Conservation (phyloP, 208 protist genomes). For the Leishmania mexicana region DNA sequence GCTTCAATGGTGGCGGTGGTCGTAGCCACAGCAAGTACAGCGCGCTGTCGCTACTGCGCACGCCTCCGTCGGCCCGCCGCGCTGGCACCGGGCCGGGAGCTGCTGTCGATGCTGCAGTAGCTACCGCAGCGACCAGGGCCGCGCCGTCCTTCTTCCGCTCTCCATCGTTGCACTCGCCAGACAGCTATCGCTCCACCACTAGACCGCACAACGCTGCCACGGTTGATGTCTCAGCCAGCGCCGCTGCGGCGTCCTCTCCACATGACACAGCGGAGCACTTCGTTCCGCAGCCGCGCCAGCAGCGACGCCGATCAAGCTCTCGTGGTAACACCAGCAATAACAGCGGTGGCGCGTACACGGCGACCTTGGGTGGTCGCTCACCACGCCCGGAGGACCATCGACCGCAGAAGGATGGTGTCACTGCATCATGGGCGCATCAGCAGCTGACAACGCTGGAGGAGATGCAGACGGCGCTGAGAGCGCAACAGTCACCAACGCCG, state of each 20-base stretch:
- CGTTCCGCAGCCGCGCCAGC: constrained; percentile 2
- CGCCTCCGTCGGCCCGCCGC: constrained; percentile 23
- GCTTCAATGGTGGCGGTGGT: neutral
- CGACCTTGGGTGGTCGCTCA: neutral
- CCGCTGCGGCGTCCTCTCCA: neutral
- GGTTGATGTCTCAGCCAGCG: neutral
- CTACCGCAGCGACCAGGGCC: neutral
- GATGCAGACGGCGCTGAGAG: constrained; percentile 28
- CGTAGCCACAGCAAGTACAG: constrained; percentile 31
- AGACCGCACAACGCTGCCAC: constrained; percentile 13
- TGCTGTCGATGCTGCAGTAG: neutral
- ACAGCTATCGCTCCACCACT: constrained; percentile 25
- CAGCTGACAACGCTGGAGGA: constrained; percentile 27
- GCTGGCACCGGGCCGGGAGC: neutral
- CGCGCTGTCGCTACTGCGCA: constrained; percentile 18
- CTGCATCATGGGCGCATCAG: constrained; percentile 24
- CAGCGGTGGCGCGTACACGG: neutral
- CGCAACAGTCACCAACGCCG: constrained; percentile 28
- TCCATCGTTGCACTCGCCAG: constrained; percentile 19
- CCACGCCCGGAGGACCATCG: constrained; percentile 1
- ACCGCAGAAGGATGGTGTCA: neutral
- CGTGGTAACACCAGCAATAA: constrained; percentile 19
- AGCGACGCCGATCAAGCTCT: constrained; percentile 26
- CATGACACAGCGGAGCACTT: neutral
- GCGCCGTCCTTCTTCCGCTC: neutral